A percentile compares a stretch with the other conserved stretches of the same genome.
phyloP scores from a whole-genome alignment of 2,329 filamentous ascomycete species.

The Cladobotryum mycophilum region DNA sequence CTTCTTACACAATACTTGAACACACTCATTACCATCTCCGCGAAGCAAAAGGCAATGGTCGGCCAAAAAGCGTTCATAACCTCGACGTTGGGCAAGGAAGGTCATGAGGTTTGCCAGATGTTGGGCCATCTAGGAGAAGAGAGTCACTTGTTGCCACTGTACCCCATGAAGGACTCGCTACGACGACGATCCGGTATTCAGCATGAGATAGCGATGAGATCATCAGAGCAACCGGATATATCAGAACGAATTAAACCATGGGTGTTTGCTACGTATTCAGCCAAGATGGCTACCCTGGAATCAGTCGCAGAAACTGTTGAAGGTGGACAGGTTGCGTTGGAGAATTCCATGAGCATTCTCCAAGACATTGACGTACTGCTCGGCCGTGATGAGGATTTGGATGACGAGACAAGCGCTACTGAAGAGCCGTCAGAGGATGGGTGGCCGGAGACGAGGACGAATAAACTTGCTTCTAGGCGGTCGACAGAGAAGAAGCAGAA shows the following conservation, averaged over 20 bases:
- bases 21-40: slow-evolving; percentile 45
- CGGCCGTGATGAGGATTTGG: slow-evolving; percentile 29
- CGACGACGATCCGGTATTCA: slow-evolving; percentile 36
- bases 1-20: slow-evolving; percentile 53
- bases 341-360: slow-evolving; percentile 44
- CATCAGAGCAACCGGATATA: slow-evolving; percentile 33
- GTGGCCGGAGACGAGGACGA: neutral
- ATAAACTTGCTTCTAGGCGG: neutral
- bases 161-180: slow-evolving; percentile 36
- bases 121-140: slow-evolving; percentile 53
- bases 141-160: slow-evolving; percentile 52
- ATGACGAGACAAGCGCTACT: slow-evolving; percentile 20
- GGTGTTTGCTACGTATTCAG: slow-evolving; percentile 54
- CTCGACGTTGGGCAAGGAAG: slow-evolving; percentile 42
- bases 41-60: slow-evolving; percentile 51
- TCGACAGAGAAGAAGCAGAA: slow-evolving; percentile 16
- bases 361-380: slow-evolving; percentile 45
- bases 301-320: slow-evolving; percentile 55
- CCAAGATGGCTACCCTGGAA: slow-evolving; percentile 54
- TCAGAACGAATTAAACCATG: slow-evolving; percentile 46
- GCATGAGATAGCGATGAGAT: slow-evolving; percentile 33
- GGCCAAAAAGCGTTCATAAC: slow-evolving; percentile 54
- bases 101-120: slow-evolving; percentile 42
- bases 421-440: slow-evolving; percentile 13
- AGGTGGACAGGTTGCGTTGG: slow-evolving; percentile 49